Evolutionary conservation across 768 basidiomycete genomes (phyloP), one percentile per base, ranked within the genome.

Genomic region (Calocybe indica): DNA sequence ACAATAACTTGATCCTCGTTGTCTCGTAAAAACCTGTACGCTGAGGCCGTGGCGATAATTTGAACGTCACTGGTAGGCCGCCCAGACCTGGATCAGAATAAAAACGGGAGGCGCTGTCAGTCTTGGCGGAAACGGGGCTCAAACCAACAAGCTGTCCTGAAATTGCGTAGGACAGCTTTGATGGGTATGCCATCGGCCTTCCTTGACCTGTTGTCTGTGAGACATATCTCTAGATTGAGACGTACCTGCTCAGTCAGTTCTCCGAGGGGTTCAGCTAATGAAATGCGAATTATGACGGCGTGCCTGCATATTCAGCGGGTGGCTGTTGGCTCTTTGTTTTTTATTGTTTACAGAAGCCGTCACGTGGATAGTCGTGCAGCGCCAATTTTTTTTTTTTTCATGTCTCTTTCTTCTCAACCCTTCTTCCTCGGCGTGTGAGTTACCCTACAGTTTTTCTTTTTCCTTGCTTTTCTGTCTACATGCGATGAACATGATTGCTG

Each of bases 401-500:
- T 22, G 2, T 22, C 22, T 22, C n/a, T 22, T 22, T 22, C 22
- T 22, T 22, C 45, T 37, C 35, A 11, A 46, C 30, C n/a, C 10
- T 15, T 11, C 45, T 13, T 13, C 31, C 6, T 32, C 22, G 4
- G 22, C 22, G 4, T 22, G 22, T 22, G 22, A 22, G 22, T 22
- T 22, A 37, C 49, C 46, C 31, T 45, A 15, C 28, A 32, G 13
- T 35, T 48, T 7, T 15, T 22, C 7, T 13, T 54, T 63, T 69
- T 63, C 66, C 39, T 11, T 15, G 11, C 5, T 48, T 35, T 40
- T 43, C 46, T 46, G 33, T 40, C n/a, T 46, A 29, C 10, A 40
- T 38, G 40, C 51, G 55, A 60, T 75, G 76, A 83, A 83, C 83
- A 85, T 65, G 50, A 54, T 58, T 64, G 83, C 85, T 85, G 83